A percentile compares a stretch with the other conserved stretches of the same genome.
Conservation (phyloP, 257 asterid species). For the Salvia rosmarinus region DNA sequence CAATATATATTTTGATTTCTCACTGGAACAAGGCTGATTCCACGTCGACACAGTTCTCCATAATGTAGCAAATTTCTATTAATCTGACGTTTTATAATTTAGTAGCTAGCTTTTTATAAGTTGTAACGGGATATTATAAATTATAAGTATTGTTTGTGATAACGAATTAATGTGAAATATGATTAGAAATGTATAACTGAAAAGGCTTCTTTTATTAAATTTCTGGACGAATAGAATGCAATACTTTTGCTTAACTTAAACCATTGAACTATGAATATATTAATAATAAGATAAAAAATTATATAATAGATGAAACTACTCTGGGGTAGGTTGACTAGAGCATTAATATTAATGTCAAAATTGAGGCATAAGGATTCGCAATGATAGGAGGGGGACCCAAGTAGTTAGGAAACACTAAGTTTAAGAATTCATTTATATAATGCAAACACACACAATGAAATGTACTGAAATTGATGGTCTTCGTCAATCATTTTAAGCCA, state of each 20-base stretch:
- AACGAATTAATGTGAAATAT: not conserved
- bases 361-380: slow-evolving; percentile 51
- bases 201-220: not conserved
- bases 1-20: not conserved
- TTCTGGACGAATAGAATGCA: not conserved
- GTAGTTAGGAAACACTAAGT: slow-evolving; percentile 62
- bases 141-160: too few species aligned
- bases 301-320: not conserved
- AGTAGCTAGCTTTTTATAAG: too few species aligned
- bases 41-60: too few species aligned
- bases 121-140: too few species aligned
- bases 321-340: slow-evolving; percentile 46
- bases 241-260: not conserved
- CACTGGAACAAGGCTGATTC: not conserved
- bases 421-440: slow-evolving; percentile 41
- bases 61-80: too few species aligned
- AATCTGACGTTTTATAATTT: too few species aligned
- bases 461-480: slow-evolving; percentile 39
- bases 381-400: slow-evolving; percentile 66
- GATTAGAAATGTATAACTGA: too few species aligned
- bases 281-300: too few species aligned
- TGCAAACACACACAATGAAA: not conserved
- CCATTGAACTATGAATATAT: not conserved
- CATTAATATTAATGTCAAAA: slow-evolving; percentile 51
- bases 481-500: slow-evolving; percentile 6